A percentile compares a stretch with the other conserved stretches of the same genome.
phyloP scores from a whole-genome alignment of 805 yeast genomes.

The Sporopachydermia lactativora region DNA sequence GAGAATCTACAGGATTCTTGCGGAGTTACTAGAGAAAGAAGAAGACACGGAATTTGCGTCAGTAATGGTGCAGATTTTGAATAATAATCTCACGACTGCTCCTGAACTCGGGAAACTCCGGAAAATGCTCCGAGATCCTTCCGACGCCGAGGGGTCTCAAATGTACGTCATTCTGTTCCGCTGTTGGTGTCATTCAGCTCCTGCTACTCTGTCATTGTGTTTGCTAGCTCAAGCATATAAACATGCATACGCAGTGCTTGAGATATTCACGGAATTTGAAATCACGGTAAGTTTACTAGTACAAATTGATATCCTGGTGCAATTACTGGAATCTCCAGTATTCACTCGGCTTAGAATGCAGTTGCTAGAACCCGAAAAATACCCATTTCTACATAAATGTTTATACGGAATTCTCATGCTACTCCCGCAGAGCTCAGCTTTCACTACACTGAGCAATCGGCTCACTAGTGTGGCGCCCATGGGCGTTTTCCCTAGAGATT shows the following conservation, averaged over 20 bases:
- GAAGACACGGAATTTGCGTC: constrained; percentile 43
- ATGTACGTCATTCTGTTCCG: constrained; percentile 52
- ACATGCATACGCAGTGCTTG: constrained; percentile 55
- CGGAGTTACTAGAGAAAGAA: constrained; percentile 52
- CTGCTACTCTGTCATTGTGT: constrained; percentile 60
- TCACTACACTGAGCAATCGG: constrained; percentile 51
- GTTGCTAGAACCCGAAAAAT: constrained; percentile 51
- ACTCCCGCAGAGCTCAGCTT: constrained; percentile 69
- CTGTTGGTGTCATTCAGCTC: constrained; percentile 70
- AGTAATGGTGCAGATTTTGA: constrained; percentile 58
- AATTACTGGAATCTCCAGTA: constrained; percentile 64
- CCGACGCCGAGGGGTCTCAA: constrained; percentile 37
- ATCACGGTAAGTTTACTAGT: constrained; percentile 51
- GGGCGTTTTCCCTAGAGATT: not conserved
- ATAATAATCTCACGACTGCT: constrained; percentile 59
- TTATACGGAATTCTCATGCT: constrained; percentile 70
- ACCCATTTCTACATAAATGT: constrained; percentile 56
- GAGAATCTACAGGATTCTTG: constrained; percentile 65
- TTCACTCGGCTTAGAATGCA: constrained; percentile 62
- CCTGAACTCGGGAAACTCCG: constrained; percentile 51
- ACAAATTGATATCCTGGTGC: constrained; percentile 65
- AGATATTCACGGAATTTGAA: constrained; percentile 54
- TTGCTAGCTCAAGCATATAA: constrained; percentile 61
- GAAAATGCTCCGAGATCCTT: constrained; percentile 40
- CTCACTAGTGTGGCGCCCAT: constrained; percentile 24